Percentiles rank a stretch among this genome's conserved stretches.
These are phyloP conservation scores for Skeletonema marinoi DNA, from an alignment of 108 stramenopile species.

Conservation along the genomic window DNA sequence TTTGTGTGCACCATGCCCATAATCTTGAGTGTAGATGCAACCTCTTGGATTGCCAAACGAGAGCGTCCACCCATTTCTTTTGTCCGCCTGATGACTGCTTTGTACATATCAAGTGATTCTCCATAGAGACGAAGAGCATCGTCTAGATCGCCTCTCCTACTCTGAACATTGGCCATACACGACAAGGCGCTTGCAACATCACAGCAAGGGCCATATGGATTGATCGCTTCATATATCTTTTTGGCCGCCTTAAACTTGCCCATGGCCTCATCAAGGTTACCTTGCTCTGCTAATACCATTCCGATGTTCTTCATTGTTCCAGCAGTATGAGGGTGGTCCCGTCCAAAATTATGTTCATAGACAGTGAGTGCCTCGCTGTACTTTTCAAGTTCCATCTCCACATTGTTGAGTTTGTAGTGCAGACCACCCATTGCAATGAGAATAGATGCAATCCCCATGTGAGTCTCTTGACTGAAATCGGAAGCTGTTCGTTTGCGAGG, in stretches of 20 bases:
- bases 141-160: slow-evolving; percentile 73
- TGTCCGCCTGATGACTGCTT: slow-evolving; percentile 36
- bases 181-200: slow-evolving; percentile 83
- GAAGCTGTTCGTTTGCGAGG: slow-evolving; percentile 31
- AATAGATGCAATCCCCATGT: slow-evolving; percentile 61
- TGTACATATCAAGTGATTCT: slow-evolving; percentile 74
- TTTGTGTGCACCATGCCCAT: slow-evolving; percentile 81
- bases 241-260: slow-evolving; percentile 68
- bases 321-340: slow-evolving; percentile 70
- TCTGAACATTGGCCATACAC: slow-evolving; percentile 86
- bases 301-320: slow-evolving; percentile 85
- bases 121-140: slow-evolving; percentile 70
- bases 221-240: slow-evolving; percentile 56
- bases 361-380: slow-evolving; percentile 67
- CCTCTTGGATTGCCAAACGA: slow-evolving; percentile 59
- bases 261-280: slow-evolving; percentile 69
- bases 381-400: slow-evolving; percentile 67
- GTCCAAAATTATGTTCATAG: slow-evolving; percentile 63
- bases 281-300: slow-evolving; percentile 81
- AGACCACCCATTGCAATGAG: slow-evolving; percentile 78
- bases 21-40: slow-evolving; percentile 78
- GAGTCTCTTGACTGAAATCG: slow-evolving; percentile 34
- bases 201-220: slow-evolving; percentile 55
- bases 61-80: slow-evolving; percentile 31
- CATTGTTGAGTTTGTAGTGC: slow-evolving; percentile 77